These are phyloP conservation scores for Aspergillus latus DNA, from an alignment of 2,329 filamentous ascomycete species.

Conservation along the genomic window DNA sequence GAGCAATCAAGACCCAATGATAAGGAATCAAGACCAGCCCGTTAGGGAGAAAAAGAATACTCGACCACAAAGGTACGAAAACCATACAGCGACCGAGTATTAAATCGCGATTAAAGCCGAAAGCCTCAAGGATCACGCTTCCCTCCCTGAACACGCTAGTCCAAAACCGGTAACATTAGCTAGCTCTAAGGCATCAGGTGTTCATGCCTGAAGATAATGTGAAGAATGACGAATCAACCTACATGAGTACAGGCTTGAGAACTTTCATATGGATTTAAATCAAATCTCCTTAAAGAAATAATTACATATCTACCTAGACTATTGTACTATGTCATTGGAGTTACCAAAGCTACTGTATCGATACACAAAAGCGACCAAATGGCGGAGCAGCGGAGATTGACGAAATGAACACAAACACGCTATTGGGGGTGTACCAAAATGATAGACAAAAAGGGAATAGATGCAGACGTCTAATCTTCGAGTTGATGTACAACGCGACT, in stretches of 20 bases:
- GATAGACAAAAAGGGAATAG: slow-evolving; percentile 9
- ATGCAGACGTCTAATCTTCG: slow-evolving; percentile 11
- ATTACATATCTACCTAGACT: slow-evolving; percentile 1
- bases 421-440: slow-evolving; percentile 13
- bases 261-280: background rate
- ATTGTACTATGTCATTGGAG: slow-evolving; percentile 7
- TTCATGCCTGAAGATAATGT: background rate
- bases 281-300: background rate
- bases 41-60: background rate
- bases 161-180: slow-evolving; percentile 5
- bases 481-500: background rate
- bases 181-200: slow-evolving; percentile 12
- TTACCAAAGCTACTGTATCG: slow-evolving; percentile 24
- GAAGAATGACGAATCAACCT: background rate
- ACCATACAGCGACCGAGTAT: background rate
- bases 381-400: slow-evolving; percentile 18
- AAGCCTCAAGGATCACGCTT: background rate
- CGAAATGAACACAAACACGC: slow-evolving; percentile 12
- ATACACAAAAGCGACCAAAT: slow-evolving; percentile 28
- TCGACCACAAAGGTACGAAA: background rate
- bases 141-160: slow-evolving; percentile 17
- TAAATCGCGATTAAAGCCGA: background rate
- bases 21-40: background rate
- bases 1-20: background rate
- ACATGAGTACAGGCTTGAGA: background rate